Base-by-base conservation (phyloP, 2,329 filamentous ascomycete genomes). In the Amylocarpus encephaloides region DNA sequence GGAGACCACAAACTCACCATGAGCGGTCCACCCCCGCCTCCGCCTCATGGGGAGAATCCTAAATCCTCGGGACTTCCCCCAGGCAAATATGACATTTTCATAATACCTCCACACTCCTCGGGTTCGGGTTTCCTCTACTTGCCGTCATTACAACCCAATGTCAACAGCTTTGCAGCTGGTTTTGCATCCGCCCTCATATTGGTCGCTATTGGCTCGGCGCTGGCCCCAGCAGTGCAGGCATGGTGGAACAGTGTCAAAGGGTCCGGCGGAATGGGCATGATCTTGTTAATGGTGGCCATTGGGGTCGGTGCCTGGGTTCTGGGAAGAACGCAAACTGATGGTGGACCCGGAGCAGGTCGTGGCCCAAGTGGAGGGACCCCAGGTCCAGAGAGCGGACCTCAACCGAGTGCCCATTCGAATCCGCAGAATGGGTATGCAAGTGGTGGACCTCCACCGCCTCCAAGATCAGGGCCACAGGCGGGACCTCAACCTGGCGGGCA, bases 71-170 rank as follows among this genome's bases (percentile, higher is more conserved):
- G 86, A 50, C 74, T 96, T 43, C 92, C 92, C 2, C 78, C 86
- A 1, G 91, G 92, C 49, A 94, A 93, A 66, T 97, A 95, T 70
- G 92, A 97, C 73, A 95, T 97, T 66, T 96, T 96, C 72, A 86
- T 96, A 67, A 91, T 97, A 63, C 92, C 92, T 6, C 88, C 91
- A 42, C 90, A 95, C 68, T 92, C 90, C 10, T 79, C 91, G 6
- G 92, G 92, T 47, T 82, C 83, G 0, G 92, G 92, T 32, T 96
- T 96, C 69, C 74, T 97, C 26, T 96, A 97, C 68, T 79, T 97
- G n/a, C 92, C 92, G 0, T 95, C 91, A 0, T 70, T 97, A 54
- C 80, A 85, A 64, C 86, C 88, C 16, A 88, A 93, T 63, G 77
- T 85, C 63, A 95, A 95, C 69, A 95, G 88, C 70, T 97, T 96